Evolutionary conservation across 2,329 filamentous ascomycete species (phyloP).

Genomic region (Mycogone perniciosa): DNA sequence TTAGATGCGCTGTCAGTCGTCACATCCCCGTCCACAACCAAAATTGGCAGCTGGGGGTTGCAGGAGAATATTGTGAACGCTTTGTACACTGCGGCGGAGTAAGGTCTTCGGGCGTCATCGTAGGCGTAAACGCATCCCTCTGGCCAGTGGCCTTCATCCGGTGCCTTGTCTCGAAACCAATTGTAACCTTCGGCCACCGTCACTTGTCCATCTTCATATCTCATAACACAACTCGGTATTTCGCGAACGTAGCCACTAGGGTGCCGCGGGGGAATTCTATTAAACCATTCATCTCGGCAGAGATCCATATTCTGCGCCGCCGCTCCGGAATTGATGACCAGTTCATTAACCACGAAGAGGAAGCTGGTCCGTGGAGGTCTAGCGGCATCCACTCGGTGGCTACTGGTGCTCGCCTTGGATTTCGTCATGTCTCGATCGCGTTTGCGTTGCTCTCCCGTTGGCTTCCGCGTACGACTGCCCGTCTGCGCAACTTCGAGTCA

Average conservation of each 20-base stretch:
- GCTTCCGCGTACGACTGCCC: neutral
- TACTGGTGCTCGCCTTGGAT: neutral
- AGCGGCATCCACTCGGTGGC: neutral
- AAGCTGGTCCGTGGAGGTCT: slow-evolving; percentile 22
- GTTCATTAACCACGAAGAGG: slow-evolving; percentile 34
- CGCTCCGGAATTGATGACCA: slow-evolving; percentile 17
- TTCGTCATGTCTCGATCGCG: slow-evolving; percentile 1
- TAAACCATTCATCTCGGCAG: slow-evolving; percentile 21
- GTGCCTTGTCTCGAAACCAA: slow-evolving; percentile 16
- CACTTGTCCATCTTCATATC: slow-evolving; percentile 28
- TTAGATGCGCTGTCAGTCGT: neutral
- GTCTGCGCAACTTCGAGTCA: neutral
- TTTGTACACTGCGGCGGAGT: slow-evolving; percentile 16
- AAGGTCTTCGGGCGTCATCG: neutral
- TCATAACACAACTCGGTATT: slow-evolving; percentile 28
- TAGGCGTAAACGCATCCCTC: neutral
- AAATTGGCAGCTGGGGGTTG: slow-evolving; percentile 30
- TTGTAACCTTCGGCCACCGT: slow-evolving; percentile 16
- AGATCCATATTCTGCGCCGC: neutral
- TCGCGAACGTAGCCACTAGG: slow-evolving; percentile 23
- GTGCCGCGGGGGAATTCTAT: slow-evolving; percentile 25
- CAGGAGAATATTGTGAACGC: slow-evolving; percentile 30
- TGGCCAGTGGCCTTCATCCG: neutral
- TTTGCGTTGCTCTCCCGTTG: neutral
- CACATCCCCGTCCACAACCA: slow-evolving; percentile 19